Base-by-base conservation (phyloP, 495 filamentous ascomycete genomes). In the Pyrenula massariospora region DNA sequence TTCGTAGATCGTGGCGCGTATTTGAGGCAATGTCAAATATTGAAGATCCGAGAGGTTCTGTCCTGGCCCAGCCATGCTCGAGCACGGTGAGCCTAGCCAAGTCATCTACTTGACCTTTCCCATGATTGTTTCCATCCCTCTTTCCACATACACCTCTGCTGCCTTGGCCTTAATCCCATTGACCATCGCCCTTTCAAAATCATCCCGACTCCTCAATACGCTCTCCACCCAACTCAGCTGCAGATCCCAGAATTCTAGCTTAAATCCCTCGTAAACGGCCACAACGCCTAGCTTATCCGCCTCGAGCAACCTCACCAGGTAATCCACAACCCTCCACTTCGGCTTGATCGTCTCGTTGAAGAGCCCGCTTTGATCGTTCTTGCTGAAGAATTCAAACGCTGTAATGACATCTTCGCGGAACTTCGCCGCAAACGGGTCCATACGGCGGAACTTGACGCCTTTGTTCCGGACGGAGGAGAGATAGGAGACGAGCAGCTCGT, bases 221-320 rank as follows among this genome's bases (percentile, higher is more conserved):
- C 87, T 83, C 74, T 99, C 93, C n/a, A 97, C 91, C 93, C 93
- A 99, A 24, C 83, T 84, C 54, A 96, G 81, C 70, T 92, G 89
- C 64, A 96, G 74, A 70, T 99, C 93, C 92, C 91, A 96, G 66
- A 95, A 95, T 57, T 83, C 77, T 25, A 72, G 67, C 74, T 95
- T 96, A 70, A 97, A 90, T 15, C 74, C 72, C 61, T 87, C 88
- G 53, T 95, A 97, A 5, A 87, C 83, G 24, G 81, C 78, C 2
- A 88, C 82, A 3, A 96, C 69, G 15, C 68, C 68, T 3, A 81
- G 74, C 73, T 93, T 99, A 22, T 92, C 86, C 0, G 81, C 75
- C 25, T 83, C 80, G 12, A 99, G 74, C 58, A 99, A 68, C 3
- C 78, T 76, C 21, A 89, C 74, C 60, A 97, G 85, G 66, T 81